Percentiles rank a stretch among this genome's conserved stretches.
These are phyloP conservation scores for Rubia occidens DNA, from an alignment of 305 asterid species.

Conservation along the genomic window DNA sequence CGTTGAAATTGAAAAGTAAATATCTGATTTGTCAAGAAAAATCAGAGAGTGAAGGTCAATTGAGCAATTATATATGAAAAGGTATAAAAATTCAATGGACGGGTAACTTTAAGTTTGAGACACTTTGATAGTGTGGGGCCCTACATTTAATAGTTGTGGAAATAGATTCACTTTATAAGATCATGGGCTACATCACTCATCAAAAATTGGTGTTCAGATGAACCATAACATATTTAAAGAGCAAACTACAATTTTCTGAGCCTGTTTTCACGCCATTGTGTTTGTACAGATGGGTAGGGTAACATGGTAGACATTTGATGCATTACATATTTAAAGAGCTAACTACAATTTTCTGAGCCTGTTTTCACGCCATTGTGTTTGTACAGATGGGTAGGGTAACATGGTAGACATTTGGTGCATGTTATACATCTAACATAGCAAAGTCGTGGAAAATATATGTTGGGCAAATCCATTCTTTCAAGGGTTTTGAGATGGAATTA, in stretches of 20 bases:
- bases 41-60: not conserved
- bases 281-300: too few species aligned
- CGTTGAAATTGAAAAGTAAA: slow-evolving; percentile 94
- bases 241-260: not conserved
- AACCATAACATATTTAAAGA: not conserved
- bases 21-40: slow-evolving; percentile 71
- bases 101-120: not conserved
- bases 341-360: too few species aligned
- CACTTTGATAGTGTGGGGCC: not conserved
- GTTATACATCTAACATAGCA: not conserved
- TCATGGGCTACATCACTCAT: not conserved
- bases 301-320: too few species aligned
- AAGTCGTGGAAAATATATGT: too few species aligned
- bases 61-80: not conserved
- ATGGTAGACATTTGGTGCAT: not conserved
- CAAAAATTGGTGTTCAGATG: too few species aligned
- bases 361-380: too few species aligned
- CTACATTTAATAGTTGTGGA: not conserved
- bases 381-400: not conserved
- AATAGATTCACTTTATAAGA: not conserved
- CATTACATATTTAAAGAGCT: too few species aligned
- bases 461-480: too few species aligned
- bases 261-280: too few species aligned
- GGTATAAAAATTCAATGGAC: not conserved
- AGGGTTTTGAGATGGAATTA: not conserved